Evolutionary conservation across 75 land plant species (phyloP).

Genomic region (Ceratopteris richardii): DNA sequence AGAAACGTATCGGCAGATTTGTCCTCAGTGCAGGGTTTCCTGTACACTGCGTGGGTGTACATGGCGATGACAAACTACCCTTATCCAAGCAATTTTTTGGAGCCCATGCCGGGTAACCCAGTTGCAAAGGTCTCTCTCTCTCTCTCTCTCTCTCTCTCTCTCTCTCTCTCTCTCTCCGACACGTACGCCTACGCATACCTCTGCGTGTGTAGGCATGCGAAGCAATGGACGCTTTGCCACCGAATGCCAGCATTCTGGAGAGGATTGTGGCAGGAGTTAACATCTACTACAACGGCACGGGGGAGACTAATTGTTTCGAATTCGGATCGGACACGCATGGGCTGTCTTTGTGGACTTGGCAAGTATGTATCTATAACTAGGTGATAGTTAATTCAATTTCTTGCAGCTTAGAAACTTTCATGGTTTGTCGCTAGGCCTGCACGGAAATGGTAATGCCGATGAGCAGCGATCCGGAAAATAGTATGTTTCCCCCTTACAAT

Average conservation of each 20-base stretch:
- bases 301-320: constrained; percentile 16
- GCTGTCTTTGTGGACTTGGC: neutral
- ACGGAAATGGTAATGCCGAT: constrained; percentile 99
- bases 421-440: constrained; percentile 49
- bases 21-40: constrained; percentile 1
- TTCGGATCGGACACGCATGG: neutral
- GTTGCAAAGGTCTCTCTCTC: constrained; percentile 61
- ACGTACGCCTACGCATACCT: neutral
- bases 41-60: constrained; percentile 66
- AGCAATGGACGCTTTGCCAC: neutral
- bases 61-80: constrained; percentile 94
- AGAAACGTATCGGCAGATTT: constrained; percentile 1
- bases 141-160: too few species aligned
- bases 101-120: constrained; percentile 87
- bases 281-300: constrained; percentile 29
- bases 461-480: constrained; percentile 52
- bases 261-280: constrained; percentile 17
- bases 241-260: neutral
- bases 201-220: neutral
- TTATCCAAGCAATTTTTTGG: constrained; percentile 59
- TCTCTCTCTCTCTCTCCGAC: neutral
- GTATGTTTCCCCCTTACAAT: constrained; percentile 68
- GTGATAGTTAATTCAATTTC: neutral
- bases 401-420: neutral
- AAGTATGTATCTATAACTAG: neutral